Base-by-base conservation (phyloP, 2,329 filamentous ascomycete species). In the Aspergillus awamori region DNA sequence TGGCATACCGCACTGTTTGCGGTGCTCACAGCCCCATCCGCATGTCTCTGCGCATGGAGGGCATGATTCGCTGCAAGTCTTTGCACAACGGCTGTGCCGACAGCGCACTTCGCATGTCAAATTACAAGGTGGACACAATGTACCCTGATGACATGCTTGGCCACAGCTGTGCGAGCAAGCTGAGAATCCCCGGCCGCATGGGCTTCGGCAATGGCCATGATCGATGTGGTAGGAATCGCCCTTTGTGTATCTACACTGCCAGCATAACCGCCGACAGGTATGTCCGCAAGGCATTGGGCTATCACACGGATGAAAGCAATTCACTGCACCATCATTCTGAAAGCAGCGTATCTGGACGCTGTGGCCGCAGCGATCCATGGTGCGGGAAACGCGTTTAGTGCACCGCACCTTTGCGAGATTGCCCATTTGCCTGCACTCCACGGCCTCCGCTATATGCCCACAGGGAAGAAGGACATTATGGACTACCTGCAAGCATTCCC, bases 21-120 rank as follows among this genome's bases (percentile, higher is more conserved):
- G 63, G 38, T 67, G 65, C 13, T 24, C 43, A 36, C 63, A 68
- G 5, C 22, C 24, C 62, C 62, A 67, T 6, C 30, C 60, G 30
- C 65, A 67, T 10, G 8, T 43, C 41, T 67, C 62, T 13, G 57
- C 47, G 11, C 65, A 68, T 17, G 66, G 65, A 10, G 57, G 11
- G 54, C 65, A 68, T 4, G 61, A 56, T 2, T 63, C 61, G 8
- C 48, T 55, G 48, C 66, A 68, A 26, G 58, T 59, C 17, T 59
- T 56, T n/a, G 62, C 39, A 26, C 60, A 65, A n/a, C 26, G 52
- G 28, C 26, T 60, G 30, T 65, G 61, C 8, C 41, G 43, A 38
- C 63, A 67, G 2, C 61, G 58, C 13, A 64, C 38, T 33, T 65
- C 59, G 17, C 62, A 63, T 2, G 62, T 51, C 8, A 30, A 45